These are phyloP conservation scores for Candida silvatica DNA, from an alignment of 805 yeast species.

Conservation along the genomic window DNA sequence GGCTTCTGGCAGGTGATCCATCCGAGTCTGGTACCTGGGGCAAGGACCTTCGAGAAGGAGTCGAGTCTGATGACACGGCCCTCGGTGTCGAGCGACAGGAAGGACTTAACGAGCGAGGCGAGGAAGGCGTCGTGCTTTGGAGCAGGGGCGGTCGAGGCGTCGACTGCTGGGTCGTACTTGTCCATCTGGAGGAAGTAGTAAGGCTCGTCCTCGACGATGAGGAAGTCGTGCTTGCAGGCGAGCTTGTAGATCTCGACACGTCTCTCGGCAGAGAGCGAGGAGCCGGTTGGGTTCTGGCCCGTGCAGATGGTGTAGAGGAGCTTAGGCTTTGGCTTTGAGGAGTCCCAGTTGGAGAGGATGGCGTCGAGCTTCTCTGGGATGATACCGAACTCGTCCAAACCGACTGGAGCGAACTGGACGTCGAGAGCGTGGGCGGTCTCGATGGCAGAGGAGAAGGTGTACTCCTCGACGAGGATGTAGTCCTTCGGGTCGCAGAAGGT, in stretches of 20 bases:
- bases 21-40: constrained; percentile 86
- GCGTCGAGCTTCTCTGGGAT: constrained; percentile 48
- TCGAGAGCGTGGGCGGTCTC: constrained; percentile 60
- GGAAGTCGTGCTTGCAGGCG: constrained; percentile 77
- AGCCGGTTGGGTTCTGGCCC: constrained; percentile 98
- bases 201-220: constrained; percentile 94
- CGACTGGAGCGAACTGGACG: constrained; percentile 54
- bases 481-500: constrained; percentile 53
- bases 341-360: constrained; percentile 52
- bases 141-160: constrained; percentile 15
- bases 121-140: constrained; percentile 57
- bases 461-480: constrained; percentile 66
- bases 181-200: constrained; percentile 96
- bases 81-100: constrained; percentile 66
- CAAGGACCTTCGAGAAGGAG: constrained; percentile 84
- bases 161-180: constrained; percentile 45
- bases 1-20: constrained; percentile 74
- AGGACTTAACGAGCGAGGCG: constrained; percentile 63
- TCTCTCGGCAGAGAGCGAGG: constrained; percentile 69
- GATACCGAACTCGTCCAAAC: constrained; percentile 59
- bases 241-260: constrained; percentile 67
- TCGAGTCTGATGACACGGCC: constrained; percentile 89
- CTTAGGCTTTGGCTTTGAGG: constrained; percentile 58
- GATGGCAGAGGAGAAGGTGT: constrained; percentile 66
- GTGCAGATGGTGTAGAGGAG: constrained; percentile 87